Conservation (phyloP, 345 rosid genomes). For the Laguncularia racemosa region DNA sequence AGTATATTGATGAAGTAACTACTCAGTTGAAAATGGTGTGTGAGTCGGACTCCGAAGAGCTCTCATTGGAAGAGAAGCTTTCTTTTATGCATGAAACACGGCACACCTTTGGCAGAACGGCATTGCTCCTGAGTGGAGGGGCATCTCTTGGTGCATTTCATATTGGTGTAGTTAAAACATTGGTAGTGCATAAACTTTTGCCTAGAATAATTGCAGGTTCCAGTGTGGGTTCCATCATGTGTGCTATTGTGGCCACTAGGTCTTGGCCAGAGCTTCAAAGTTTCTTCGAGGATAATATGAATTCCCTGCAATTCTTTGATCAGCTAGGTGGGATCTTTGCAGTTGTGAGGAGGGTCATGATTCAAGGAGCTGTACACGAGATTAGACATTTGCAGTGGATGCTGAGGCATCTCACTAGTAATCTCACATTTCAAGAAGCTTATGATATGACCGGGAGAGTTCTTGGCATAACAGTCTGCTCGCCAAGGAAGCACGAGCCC, state of each 20-base stretch:
- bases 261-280: slow-evolving; percentile 98
- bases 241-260: slow-evolving; percentile 73
- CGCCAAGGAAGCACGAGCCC: slow-evolving; percentile 98
- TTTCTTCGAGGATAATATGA: slow-evolving; percentile 80
- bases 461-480: slow-evolving; percentile 94
- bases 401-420: slow-evolving; percentile 80
- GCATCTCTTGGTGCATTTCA: slow-evolving; percentile 98
- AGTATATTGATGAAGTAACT: slow-evolving; percentile 86
- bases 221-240: slow-evolving; percentile 95
- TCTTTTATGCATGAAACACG: slow-evolving; percentile 95
- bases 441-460: slow-evolving; percentile 93
- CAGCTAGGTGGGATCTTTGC: slow-evolving; percentile 86
- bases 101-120: slow-evolving; percentile 97
- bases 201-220: slow-evolving; percentile 95
- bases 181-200: slow-evolving; percentile 83
- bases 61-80: slow-evolving; percentile 90
- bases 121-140: slow-evolving; percentile 97
- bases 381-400: slow-evolving; percentile 86
- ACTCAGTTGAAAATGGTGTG: slow-evolving; percentile 94
- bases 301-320: slow-evolving; percentile 82
- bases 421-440: slow-evolving; percentile 98
- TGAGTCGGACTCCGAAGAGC: slow-evolving; percentile 79
- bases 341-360: slow-evolving; percentile 78
- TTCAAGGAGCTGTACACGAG: slow-evolving; percentile 86
- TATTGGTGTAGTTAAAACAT: slow-evolving; percentile 79